Conservation (phyloP, 2,329 filamentous ascomycete genomes). For the Trichoderma guizhouense region DNA sequence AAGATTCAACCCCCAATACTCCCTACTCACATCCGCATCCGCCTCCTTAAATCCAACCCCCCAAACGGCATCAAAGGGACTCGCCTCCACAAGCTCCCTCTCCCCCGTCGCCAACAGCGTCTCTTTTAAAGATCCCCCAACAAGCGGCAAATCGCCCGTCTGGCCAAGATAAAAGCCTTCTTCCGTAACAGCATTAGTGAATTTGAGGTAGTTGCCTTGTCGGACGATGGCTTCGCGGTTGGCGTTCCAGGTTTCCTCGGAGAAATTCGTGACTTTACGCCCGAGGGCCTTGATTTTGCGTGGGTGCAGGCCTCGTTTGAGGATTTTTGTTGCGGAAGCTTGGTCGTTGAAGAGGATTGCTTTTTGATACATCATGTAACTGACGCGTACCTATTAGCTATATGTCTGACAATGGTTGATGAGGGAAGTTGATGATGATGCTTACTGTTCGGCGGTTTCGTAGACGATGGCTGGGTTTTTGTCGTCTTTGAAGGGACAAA, state of each 20-base stretch:
- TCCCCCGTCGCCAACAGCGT: slow-evolving; percentile 57
- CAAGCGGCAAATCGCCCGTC: slow-evolving; percentile 20
- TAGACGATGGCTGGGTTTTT: slow-evolving; percentile 37
- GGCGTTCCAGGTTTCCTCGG: slow-evolving; percentile 47
- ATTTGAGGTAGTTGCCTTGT: slow-evolving; percentile 58
- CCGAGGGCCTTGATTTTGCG: slow-evolving; percentile 52
- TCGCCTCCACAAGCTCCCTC: slow-evolving; percentile 60
- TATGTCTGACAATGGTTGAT: not conserved
- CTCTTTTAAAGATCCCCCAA: slow-evolving; percentile 41
- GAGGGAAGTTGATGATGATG: not conserved
- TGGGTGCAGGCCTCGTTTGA: slow-evolving; percentile 42
- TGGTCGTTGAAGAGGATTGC: slow-evolving; percentile 48
- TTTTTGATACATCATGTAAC: slow-evolving; percentile 56
- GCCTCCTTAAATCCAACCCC: slow-evolving; percentile 58
- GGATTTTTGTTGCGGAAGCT: slow-evolving; percentile 45
- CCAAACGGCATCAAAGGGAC: slow-evolving; percentile 61
- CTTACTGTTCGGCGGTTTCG: slow-evolving; percentile 50
- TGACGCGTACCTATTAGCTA: slow-evolving; percentile 20
- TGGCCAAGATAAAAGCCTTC: slow-evolving; percentile 27
- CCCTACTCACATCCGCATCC: slow-evolving; percentile 45
- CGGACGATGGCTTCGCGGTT: slow-evolving; percentile 54
- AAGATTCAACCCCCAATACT: slow-evolving; percentile 61
- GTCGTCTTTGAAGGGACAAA: slow-evolving; percentile 45
- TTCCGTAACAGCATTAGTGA: slow-evolving; percentile 42
- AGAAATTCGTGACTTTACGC: slow-evolving; percentile 51